Evolutionary conservation across 768 basidiomycete species (phyloP), one percentile per base, ranked within the genome.

Genomic region (Favolaschia claudopus): DNA sequence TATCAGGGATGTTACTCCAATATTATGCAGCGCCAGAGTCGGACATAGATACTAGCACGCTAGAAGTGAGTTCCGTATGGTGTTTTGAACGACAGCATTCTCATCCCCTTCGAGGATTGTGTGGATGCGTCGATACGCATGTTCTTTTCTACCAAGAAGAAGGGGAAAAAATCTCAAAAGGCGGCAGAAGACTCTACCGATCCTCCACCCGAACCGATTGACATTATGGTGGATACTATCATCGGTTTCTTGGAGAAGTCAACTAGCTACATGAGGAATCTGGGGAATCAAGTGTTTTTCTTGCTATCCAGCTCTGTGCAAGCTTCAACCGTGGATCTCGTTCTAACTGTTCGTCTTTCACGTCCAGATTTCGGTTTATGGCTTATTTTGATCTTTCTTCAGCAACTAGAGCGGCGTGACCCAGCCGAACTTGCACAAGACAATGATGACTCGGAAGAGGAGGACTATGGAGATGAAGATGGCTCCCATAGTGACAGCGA

Each of bases 181-280:
- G 70, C 74, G 36, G 67, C 66, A 34, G 69, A 66, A 56, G 71
- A 75, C 39, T 48, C 67, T 33, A 79, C 79, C 14, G 78, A 78
- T 9, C 33, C 63, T 10, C 77, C 76, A 4, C 78, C 82, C 1
- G 83, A 84, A 44, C 88, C 95, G 1, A 85, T 96, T 52, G 95
- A 97, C 60, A 74, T 95, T 39, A 81, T 98, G 36, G 87, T 96
- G 31, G 95, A 98, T 69, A 82, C 84, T n/a, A 85, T 98, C 46
- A 92, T 99, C 44, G 93, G 93, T 7, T 89, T 92, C 69, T 75
- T 99, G 33, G 95, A 98, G 70, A 85, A 89, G 56, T 88, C 89
- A 3, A 91, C 89, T 5, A 85, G 88, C 36, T 96, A 91, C 71
- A 81, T 91, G 75, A 88, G 94, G 29, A 85, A 87, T 3, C 78